Base-by-base conservation (phyloP, 192 early-diverging fungal species). In the Coemansia sp. region DNA sequence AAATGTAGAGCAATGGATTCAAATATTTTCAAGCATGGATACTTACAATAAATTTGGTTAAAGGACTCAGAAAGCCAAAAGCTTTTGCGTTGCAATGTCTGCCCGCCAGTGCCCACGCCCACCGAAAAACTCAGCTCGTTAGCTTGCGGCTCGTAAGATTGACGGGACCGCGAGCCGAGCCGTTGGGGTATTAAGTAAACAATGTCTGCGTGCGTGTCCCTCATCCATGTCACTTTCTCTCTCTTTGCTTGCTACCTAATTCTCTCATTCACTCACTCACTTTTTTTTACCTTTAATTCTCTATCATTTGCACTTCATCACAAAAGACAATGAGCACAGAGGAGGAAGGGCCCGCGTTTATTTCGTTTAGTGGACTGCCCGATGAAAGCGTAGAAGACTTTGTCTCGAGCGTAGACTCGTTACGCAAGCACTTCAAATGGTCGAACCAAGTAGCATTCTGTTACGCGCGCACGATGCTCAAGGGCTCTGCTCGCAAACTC, bases 381-480 rank as follows among this genome's bases (percentile, higher is more conserved):
- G 79, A 76, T 62, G 79, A 82, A 38, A 57, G 70, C 39, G 64
- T 82, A 25, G 31, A 74, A 48, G 79, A 82, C 55, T 82, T 82
- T 74, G 79, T 82, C 11, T 46, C 38, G 58, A 82, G 67, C 68
- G 79, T 82, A 34, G 79, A 82, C 29, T 46, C 79, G 19, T 45
- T 82, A 42, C 79, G 79, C 66, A 82, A 76, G 68, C 74, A 82
- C 63, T 82, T 82, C 62, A 82, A 82, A 66, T 82, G 79, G 79
- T 82, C 79, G 3, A 76, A 69, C 74, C 79, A 82, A 23, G 71
- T 82, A 27, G 60, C 79, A 10, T 82, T 67, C 46, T 82, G 79
- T 65, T 82, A 82, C 51, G 79, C 79, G 1, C 79, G 79, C 34
- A 82, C 79, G 17, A 82, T 82, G 79, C 70, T 82, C 41, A 82